Conservation (phyloP, 768 basidiomycete genomes). For the Tremella fuciformis region DNA sequence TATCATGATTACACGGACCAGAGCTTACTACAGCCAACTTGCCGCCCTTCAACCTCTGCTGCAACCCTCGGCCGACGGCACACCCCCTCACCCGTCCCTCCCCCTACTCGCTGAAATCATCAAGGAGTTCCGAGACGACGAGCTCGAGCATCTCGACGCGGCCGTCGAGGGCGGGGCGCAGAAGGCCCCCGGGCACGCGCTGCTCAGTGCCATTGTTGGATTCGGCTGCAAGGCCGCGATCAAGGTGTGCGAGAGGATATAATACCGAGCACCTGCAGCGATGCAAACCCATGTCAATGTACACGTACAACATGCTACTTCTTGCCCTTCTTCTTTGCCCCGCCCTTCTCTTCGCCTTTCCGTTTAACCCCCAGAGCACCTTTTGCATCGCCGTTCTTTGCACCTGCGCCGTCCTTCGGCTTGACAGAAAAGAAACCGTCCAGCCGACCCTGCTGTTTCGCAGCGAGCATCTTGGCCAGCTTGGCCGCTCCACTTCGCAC, state of each 20-base stretch:
- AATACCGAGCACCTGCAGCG: background rate
- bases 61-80: constrained; percentile 11
- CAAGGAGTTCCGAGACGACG: constrained; percentile 85
- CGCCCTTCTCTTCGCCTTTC: constrained; percentile 56
- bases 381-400: constrained; percentile 42
- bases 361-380: constrained; percentile 51
- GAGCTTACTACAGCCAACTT: constrained; percentile 76
- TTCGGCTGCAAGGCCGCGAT: constrained; percentile 86
- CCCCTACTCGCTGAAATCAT: constrained; percentile 69
- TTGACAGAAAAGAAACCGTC: constrained; percentile 90
- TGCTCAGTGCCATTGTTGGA: constrained; percentile 80
- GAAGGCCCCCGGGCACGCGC: constrained; percentile 82
- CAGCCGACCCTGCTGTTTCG: constrained; percentile 92
- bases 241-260: constrained; percentile 79
- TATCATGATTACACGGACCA: too few species aligned
- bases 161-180: constrained; percentile 85
- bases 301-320: constrained; percentile 23
- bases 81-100: constrained; percentile 68
- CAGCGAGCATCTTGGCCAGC: constrained; percentile 74
- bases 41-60: constrained; percentile 55
- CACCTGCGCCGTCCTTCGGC: constrained; percentile 55
- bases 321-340: constrained; percentile 51
- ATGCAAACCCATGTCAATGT: background rate
- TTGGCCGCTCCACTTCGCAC: constrained; percentile 94
- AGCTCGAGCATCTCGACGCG: constrained; percentile 87